phyloP scores from a whole-genome alignment of 2,329 filamentous ascomycete genomes.

The Fusarium newnesense region DNA sequence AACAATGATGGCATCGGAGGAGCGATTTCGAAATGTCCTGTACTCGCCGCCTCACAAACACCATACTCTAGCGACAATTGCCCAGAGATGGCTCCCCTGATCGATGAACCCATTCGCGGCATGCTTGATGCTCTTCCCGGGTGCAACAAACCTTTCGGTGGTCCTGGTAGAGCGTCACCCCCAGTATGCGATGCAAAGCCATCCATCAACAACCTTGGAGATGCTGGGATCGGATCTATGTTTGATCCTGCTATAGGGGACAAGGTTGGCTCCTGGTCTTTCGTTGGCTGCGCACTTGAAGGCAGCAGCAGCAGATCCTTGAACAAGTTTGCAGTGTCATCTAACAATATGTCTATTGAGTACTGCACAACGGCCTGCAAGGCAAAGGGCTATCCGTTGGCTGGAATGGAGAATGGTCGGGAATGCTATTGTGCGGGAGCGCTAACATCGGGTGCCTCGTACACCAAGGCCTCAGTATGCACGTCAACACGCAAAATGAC shows the following conservation, averaged over 20 bases:
- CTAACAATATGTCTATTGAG: conserved; percentile 32
- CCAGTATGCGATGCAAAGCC: conserved; percentile 19
- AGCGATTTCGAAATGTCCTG: conserved; percentile 21
- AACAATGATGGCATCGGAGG: conserved; percentile 33
- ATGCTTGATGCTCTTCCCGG: conserved; percentile 33
- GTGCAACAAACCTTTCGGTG: conserved; percentile 31
- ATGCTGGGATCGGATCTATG: conserved; percentile 10
- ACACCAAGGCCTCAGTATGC: conserved; percentile 27
- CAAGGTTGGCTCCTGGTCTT: conserved; percentile 33
- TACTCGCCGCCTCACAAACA: conserved; percentile 35
- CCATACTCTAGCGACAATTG: conserved; percentile 35
- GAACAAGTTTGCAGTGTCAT: conserved; percentile 29
- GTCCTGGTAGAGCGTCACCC: conserved; percentile 18
- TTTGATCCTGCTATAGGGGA: conserved; percentile 32
- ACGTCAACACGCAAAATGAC: conserved; percentile 31
- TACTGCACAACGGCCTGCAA: conserved; percentile 37
- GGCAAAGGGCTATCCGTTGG: conserved; percentile 32
- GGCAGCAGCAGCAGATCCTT: conserved; percentile 17
- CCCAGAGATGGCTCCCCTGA: conserved; percentile 31
- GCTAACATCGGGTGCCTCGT: conserved; percentile 29
- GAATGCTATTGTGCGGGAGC: conserved; percentile 37
- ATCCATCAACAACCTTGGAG: conserved; percentile 19
- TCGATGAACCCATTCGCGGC: conserved; percentile 33
- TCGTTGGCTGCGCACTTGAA: conserved; percentile 33
- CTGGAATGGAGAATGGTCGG: conserved; percentile 35